Evolutionary conservation across 2,329 filamentous ascomycete genomes (phyloP).

Genomic region (Coniochaeta pulveracea): DNA sequence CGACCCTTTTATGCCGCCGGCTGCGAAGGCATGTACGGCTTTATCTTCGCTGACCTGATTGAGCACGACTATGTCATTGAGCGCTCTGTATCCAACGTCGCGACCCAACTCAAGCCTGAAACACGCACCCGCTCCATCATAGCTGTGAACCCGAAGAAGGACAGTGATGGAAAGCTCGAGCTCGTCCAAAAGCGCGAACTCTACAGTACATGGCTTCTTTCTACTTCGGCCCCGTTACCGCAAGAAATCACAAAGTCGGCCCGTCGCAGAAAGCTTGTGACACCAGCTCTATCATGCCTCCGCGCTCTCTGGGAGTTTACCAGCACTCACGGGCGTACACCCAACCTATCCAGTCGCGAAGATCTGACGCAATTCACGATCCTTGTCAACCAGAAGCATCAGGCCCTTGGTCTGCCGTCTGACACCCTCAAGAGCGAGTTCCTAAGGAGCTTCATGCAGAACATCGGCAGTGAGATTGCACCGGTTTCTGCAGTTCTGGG

Average conservation of each 20-base stretch:
- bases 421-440: conserved; percentile 61
- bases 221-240: conserved; percentile 59
- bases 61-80: conserved; percentile 84
- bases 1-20: conserved; percentile 83
- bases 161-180: conserved; percentile 67
- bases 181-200: conserved; percentile 84
- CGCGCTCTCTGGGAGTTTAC: conserved; percentile 87
- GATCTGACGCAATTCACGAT: conserved; percentile 70
- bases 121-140: conserved; percentile 68
- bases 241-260: conserved; percentile 58
- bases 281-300: conserved; percentile 73
- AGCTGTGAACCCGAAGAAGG: conserved; percentile 57
- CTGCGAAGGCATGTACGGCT: conserved; percentile 85
- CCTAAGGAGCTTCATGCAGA: conserved; percentile 75
- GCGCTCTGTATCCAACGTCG: conserved; percentile 67
- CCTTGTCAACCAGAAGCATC: conserved; percentile 67
- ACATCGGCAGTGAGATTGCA: conserved; percentile 71
- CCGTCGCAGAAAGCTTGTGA: conserved; percentile 64
- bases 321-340: conserved; percentile 37
- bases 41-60: conserved; percentile 88
- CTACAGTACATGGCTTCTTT: conserved; percentile 83
- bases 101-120: conserved; percentile 51
- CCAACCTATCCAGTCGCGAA: conserved; percentile 42
- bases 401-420: conserved; percentile 57
- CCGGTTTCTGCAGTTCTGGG: conserved; percentile 84